Evolutionary conservation across 345 rosid species (phyloP), one percentile per base, ranked within the genome.

Genomic region (Populus simonii): DNA sequence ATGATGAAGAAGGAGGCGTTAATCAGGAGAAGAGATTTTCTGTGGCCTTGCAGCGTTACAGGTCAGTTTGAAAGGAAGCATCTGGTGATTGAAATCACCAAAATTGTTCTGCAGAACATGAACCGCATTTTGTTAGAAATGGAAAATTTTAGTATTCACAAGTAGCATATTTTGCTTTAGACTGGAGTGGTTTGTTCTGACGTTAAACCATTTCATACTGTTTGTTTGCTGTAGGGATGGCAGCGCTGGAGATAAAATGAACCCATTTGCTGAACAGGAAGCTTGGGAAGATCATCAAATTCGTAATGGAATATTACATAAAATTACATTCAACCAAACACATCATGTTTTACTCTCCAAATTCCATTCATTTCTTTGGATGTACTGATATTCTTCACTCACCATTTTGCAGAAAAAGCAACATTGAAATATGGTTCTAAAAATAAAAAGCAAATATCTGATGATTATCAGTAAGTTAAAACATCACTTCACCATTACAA

Each of bases 261-360:
- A 95, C 86, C 99, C 99, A 41, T 93, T 93, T 86, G 98, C 93
- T 9, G 99, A 95, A 82, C 99, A 95, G 86, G 99, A 96, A 83
- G 99, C 97, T 71, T 96, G 98, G 99, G 99, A 96, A 89, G 99
- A 96, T 67, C 87, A 92, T 87, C 99, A 96, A 85, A 96, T 92
- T 87, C 96, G 98, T 91, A 84, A 83, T 47, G 51, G 51, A 47
- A 12, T 47, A 47, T 47, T 47, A 47, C 17, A 47, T 47, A 47
- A 47, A 12, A 47, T 47, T 47, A 47, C 51, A 47, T 47, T 47
- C 51, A 47, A 47, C 5, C 51, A 47, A 47, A 47, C 51, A 47
- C 51, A 47, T 47, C 51, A 47, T 3, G 5, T 12, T 15, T 45
- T 3, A 47, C 51, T 47, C 49, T 45, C 18, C 16, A 13, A 4